Evolutionary conservation across 176 grass and related monocot species (phyloP).

Genomic region (Cenchrus fungigraminus): DNA sequence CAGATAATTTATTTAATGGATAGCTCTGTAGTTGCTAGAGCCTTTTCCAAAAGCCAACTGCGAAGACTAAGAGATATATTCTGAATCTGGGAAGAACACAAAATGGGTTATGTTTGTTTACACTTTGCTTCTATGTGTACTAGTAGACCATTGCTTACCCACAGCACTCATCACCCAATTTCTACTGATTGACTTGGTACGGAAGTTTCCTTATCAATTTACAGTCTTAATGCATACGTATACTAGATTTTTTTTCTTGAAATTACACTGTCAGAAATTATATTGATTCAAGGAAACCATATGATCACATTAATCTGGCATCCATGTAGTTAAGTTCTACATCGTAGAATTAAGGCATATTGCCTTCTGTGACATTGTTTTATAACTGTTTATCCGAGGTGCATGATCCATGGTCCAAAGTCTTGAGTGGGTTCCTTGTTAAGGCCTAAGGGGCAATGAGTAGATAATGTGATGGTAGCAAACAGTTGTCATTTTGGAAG

Average conservation of each 20-base stretch:
- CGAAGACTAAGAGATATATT: neutral
- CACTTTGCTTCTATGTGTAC: neutral
- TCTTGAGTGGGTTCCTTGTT: neutral
- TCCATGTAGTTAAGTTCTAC: neutral
- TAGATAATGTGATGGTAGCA: neutral
- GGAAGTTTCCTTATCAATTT: neutral
- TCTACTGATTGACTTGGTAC: neutral
- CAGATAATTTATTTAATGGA: neutral
- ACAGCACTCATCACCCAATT: neutral
- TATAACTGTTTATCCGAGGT: neutral
- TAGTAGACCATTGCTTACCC: neutral
- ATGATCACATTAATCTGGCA: neutral
- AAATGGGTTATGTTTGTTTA: neutral
- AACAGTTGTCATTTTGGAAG: neutral
- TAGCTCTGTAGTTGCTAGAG: neutral
- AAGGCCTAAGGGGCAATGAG: neutral
- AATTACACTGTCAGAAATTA: neutral
- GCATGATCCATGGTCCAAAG: neutral
- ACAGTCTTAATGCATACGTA: neutral
- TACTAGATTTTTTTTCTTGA: neutral
- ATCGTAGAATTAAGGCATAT: neutral
- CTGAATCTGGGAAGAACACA: neutral
- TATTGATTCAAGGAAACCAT: neutral
- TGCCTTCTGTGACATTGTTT: conserved; percentile 2
- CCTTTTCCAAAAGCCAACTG: neutral